phyloP scores from a whole-genome alignment of 805 yeast species.

The Hagleromyces aurorensis region DNA sequence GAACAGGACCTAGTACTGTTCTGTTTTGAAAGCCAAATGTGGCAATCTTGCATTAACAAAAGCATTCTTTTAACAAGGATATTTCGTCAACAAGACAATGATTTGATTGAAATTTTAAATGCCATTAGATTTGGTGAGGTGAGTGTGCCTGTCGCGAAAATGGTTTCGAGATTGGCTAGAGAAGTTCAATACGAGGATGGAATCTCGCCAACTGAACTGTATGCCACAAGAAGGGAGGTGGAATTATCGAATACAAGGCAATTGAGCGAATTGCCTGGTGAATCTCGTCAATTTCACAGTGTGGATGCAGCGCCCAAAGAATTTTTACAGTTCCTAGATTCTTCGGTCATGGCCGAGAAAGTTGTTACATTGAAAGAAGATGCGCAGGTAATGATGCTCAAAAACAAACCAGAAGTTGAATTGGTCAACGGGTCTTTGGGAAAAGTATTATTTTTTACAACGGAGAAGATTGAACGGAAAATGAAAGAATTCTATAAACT shows the following conservation, averaged over 20 bases:
- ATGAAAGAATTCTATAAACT: slow-evolving; percentile 20
- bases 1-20: slow-evolving; percentile 36
- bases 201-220: slow-evolving; percentile 81
- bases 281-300: slow-evolving; percentile 37
- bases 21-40: slow-evolving; percentile 67
- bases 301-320: slow-evolving; percentile 34
- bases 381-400: slow-evolving; percentile 92
- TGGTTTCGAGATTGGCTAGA: slow-evolving; percentile 51
- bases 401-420: slow-evolving; percentile 57
- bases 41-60: slow-evolving; percentile 56
- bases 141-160: slow-evolving; percentile 37
- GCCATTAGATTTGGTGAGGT: slow-evolving; percentile 69
- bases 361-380: slow-evolving; percentile 60
- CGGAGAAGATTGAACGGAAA: slow-evolving; percentile 20
- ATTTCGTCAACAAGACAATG: slow-evolving; percentile 75
- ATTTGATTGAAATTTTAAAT: slow-evolving; percentile 71
- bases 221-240: slow-evolving; percentile 81
- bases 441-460: slow-evolving; percentile 40
- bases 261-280: slow-evolving; percentile 43
- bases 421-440: slow-evolving; percentile 93
- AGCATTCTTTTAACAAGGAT: slow-evolving; percentile 71
- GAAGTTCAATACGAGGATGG: slow-evolving; percentile 58
- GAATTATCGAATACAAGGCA: slow-evolving; percentile 58
- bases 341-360: slow-evolving; percentile 63
- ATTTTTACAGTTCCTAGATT: slow-evolving; percentile 36